Base-by-base conservation (phyloP, 2,329 filamentous ascomycete species). In the Fusarium austroafricanum region DNA sequence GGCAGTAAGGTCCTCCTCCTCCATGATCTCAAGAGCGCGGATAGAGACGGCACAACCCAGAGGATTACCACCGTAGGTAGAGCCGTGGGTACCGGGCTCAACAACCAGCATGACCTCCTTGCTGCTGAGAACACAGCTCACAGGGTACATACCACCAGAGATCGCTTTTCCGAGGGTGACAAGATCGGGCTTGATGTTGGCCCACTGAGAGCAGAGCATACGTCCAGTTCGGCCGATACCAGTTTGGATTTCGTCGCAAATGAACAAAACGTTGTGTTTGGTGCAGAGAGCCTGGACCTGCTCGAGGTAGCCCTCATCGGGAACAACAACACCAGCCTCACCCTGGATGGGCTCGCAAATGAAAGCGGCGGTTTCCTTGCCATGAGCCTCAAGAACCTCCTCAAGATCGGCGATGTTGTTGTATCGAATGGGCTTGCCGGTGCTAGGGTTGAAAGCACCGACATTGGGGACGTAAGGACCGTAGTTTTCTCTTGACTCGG, bases 161-260 rank as follows among this genome's bases (percentile, higher is more conserved):
- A 99, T 97, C 72, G 96, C 96, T 84, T 99, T 99, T 76, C 96
- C 96, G 33, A 99, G 89, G 46, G 97, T 90, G 23, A 99, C 91
- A 75, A 99, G 87, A 78, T 99, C 96, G 38, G 95, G 96, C 84
- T 95, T 96, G 84, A 99, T 94, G 72, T 90, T 92, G 57, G 92
- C 90, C 94, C 96, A 98, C 81, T 99, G 89, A 75, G 92, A 91
- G 85, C 94, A 97, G 55, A 99, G 89, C 83, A 99, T 92, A 76
- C 92, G 92, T 53, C 96, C 96, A 18, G 96, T 99, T 68, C 96
- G 90, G 55, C 94, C 96, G 77, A 99, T 97, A 71, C 95, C 95
- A 7, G 96, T 99, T 82, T 99, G 96, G 75, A 99, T 97, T 86
- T 99, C 96, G 79, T 99, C 96, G 79, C 93, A 97, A 79, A 99